Evolutionary conservation across 2,329 filamentous ascomycete genomes (phyloP).

Genomic region (Seiridium cupressi): DNA sequence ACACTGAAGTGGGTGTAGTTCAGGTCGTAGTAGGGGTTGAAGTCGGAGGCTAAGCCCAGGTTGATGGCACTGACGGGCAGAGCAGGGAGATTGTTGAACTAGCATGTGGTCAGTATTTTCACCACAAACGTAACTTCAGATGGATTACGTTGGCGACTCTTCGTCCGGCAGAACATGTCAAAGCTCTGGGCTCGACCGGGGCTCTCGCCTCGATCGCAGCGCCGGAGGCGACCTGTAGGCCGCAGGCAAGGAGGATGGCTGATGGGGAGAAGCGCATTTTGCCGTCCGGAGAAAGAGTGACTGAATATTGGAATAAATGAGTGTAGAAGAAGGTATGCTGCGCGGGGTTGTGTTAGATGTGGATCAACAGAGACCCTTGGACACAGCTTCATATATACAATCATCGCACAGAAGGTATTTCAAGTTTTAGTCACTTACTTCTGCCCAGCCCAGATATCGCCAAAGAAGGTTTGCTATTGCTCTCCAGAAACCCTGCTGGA

Average conservation of each 20-base stretch:
- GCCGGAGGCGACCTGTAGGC: not conserved
- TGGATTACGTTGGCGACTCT: not conserved
- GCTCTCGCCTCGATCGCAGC: not conserved
- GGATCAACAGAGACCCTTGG: not conserved
- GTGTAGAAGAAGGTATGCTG: not conserved
- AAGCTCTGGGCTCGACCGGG: not conserved
- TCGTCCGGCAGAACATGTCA: not conserved
- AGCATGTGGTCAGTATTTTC: not conserved
- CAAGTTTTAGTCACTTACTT: too few relatives aligned
- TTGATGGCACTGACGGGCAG: not conserved
- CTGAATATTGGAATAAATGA: not conserved
- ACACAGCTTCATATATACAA: not conserved
- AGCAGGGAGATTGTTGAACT: not conserved
- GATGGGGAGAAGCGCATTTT: not conserved
- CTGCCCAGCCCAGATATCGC: too few relatives aligned
- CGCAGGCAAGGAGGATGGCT: not conserved
- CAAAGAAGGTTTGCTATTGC: too few relatives aligned
- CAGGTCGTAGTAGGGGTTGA: not conserved
- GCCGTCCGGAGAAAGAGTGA: not conserved
- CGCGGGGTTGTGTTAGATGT: too few relatives aligned
- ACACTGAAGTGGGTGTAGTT: slow-evolving; percentile 2
- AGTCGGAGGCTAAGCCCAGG: not conserved
- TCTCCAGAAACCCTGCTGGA: too few relatives aligned
- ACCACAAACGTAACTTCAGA: not conserved
- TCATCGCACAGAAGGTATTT: too few relatives aligned